A percentile compares a stretch with the other conserved stretches of the same genome.
These are phyloP conservation scores for Clarireedia homoeocarpa DNA, from an alignment of 2,329 filamentous ascomycete genomes.

Conservation along the genomic window DNA sequence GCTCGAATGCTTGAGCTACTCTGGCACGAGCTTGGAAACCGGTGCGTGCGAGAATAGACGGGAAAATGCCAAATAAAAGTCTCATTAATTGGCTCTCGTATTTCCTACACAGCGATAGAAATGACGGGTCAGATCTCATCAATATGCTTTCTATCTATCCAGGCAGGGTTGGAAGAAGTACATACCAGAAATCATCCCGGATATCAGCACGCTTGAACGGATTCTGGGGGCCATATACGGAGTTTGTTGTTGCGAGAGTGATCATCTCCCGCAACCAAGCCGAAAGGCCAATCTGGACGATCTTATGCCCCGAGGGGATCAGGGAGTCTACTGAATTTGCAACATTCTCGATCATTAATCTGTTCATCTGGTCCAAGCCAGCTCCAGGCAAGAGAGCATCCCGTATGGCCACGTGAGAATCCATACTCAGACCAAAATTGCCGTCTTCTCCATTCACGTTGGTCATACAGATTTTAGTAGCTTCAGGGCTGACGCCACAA, in stretches of 20 bases:
- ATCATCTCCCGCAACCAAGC: neutral
- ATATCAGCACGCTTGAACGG: neutral
- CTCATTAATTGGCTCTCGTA: constrained; percentile 28
- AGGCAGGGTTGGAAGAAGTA: neutral
- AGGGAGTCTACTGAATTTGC: neutral
- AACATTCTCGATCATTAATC: neutral
- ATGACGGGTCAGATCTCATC: neutral
- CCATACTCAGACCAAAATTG: constrained; percentile 3
- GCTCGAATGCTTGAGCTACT: constrained; percentile 25
- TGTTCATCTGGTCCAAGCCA: constrained; percentile 2
- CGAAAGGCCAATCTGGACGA: neutral
- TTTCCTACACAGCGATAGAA: constrained; percentile 18
- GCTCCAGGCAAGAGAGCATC: neutral
- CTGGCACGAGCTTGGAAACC: neutral
- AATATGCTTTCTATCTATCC: constrained; percentile 17
- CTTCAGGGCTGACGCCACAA: constrained; percentile 21
- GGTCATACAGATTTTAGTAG: constrained; percentile 25
- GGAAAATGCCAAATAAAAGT: neutral
- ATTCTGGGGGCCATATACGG: constrained; percentile 8
- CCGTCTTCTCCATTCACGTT: constrained; percentile 32
- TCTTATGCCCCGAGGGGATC: neutral
- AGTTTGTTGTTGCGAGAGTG: neutral
- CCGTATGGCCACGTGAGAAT: neutral
- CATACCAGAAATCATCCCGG: constrained; percentile 4
- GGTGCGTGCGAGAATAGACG: constrained; percentile 10